Conservation (phyloP, 2,329 filamentous ascomycete genomes). For the Cryphonectria nitschkei region DNA sequence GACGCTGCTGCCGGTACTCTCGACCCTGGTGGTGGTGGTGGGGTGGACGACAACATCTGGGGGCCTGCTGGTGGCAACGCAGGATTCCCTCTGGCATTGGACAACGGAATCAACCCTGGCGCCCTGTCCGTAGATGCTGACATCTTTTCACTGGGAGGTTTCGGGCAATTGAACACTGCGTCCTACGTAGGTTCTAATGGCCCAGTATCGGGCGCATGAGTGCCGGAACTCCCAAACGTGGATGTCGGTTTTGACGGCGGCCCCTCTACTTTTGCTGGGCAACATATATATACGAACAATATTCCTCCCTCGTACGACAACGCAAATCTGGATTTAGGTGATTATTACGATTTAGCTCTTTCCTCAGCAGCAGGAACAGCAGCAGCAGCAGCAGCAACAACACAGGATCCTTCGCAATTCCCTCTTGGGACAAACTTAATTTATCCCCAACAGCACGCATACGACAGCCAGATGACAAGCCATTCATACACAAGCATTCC, state of each 20-base stretch:
- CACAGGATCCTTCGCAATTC: neutral
- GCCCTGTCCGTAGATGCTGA: neutral
- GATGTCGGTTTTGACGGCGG: neutral
- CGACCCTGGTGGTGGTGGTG: neutral
- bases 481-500: neutral
- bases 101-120: neutral
- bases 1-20: neutral
- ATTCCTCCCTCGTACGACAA: neutral
- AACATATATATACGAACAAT: neutral
- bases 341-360: neutral
- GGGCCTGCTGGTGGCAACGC: neutral
- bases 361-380: neutral
- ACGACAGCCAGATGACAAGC: neutral
- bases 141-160: neutral
- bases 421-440: neutral
- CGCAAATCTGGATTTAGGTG: neutral
- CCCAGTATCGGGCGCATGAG: neutral
- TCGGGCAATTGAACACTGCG: neutral
- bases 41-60: neutral
- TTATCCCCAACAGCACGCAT: neutral
- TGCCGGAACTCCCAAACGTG: neutral
- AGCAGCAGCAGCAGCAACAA: neutral
- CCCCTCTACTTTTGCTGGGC: neutral
- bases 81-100: neutral
- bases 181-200: neutral